Percentiles rank a stretch among this genome's conserved stretches.
Conservation (phyloP, 2,329 filamentous ascomycete genomes). For the Phialophora macrospora region DNA sequence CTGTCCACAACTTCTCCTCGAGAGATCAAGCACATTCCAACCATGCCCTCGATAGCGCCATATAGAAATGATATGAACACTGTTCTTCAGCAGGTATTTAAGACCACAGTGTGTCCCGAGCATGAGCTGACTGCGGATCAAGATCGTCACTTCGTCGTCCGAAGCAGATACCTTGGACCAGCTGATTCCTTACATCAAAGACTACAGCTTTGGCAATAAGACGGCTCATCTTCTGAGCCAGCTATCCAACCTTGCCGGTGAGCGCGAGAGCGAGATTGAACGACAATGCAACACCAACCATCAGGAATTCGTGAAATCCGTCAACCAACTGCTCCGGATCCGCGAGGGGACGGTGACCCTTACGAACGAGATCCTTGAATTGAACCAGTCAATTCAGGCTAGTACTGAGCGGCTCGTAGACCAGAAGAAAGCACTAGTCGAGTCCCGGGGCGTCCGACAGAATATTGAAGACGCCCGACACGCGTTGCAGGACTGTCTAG, state of each 20-base stretch:
- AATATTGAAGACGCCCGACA: constrained; percentile 93
- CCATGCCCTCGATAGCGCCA: constrained; percentile 46
- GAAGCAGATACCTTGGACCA: constrained; percentile 96
- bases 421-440: constrained; percentile 92
- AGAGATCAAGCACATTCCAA: not conserved
- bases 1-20: not conserved
- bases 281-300: constrained; percentile 93
- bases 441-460: constrained; percentile 87
- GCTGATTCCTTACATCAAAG: constrained; percentile 89
- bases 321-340: constrained; percentile 90
- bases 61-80: constrained; percentile 47
- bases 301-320: constrained; percentile 91
- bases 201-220: constrained; percentile 77
- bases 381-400: constrained; percentile 92
- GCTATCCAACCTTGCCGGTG: constrained; percentile 78
- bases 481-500: constrained; percentile 86
- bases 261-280: constrained; percentile 90
- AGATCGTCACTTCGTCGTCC: constrained; percentile 92
- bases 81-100: constrained; percentile 48
- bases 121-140: constrained; percentile 28
- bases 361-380: constrained; percentile 85
- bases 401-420: constrained; percentile 93
- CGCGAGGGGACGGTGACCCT: constrained; percentile 87
- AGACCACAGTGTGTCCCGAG: not conserved
- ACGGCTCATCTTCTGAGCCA: constrained; percentile 76